Conservation (phyloP, 2,329 filamentous ascomycete genomes). For the Monosporascus sp. region DNA sequence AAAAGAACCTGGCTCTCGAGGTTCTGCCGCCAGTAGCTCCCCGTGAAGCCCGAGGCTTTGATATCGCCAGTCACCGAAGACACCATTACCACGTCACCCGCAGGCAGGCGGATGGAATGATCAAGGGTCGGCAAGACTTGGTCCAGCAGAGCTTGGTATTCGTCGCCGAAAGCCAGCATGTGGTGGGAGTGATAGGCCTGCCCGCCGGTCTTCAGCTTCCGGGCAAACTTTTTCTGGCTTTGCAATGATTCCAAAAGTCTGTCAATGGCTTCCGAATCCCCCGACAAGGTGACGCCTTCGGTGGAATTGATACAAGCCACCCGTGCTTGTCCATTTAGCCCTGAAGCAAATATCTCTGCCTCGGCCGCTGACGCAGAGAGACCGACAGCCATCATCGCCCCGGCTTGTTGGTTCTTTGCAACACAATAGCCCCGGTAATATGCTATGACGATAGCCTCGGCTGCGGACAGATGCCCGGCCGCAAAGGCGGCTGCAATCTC, state of each 20-base stretch:
- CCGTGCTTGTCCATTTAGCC: not conserved
- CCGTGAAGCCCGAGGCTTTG: not conserved
- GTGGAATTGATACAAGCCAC: not conserved
- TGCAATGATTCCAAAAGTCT: not conserved
- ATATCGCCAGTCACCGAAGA: not conserved
- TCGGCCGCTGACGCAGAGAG: not conserved
- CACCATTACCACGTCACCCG: too few relatives aligned
- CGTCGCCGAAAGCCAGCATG: not conserved
- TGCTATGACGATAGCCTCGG: not conserved
- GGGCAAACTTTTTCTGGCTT: not conserved
- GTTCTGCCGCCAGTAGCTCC: not conserved
- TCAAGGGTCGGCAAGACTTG: not conserved
- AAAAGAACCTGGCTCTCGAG: constrained; percentile 3
- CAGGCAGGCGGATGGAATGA: too few relatives aligned
- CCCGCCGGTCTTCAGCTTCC: not conserved
- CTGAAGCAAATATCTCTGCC: not conserved
- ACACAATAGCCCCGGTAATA: not conserved
- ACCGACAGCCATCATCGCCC: not conserved
- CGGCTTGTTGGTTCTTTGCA: not conserved
- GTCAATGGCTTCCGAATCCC: not conserved
- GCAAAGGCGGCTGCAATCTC: not conserved
- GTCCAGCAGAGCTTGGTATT: not conserved
- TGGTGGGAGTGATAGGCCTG: constrained; percentile 3
- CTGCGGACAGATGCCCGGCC: not conserved
- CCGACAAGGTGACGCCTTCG: not conserved